Evolutionary conservation across 768 basidiomycete genomes (phyloP), one percentile per base, ranked within the genome.

Genomic region (Dacryopinax spathularia): DNA sequence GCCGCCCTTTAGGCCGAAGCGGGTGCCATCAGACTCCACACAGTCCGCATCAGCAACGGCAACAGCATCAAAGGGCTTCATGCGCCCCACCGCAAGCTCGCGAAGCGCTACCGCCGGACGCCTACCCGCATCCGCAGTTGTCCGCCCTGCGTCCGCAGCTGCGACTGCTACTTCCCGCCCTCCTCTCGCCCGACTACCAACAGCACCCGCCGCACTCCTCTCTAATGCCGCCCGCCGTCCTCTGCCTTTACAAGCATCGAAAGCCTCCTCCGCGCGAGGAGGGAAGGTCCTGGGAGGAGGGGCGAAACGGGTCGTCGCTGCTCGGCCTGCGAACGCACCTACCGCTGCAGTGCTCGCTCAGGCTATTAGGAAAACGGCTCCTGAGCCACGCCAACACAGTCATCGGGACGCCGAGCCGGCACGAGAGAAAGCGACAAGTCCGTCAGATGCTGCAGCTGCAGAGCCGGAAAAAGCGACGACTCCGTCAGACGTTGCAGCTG

Each of bases 21-120:
- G n/a, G n/a, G n/a, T n/a, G n/a, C 18, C 39, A 41, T 41, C 39
- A 6, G 39, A 18, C n/a, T 20, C 48, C 15, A 29, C 3, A 3
- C 13, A 56, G 7, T 31, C 25, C 9, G 10, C 29, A 29, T 29
- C 48, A 15, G 48, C 48, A 13, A 13, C 10, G 25, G 5, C 29
- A 9, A 29, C 48, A 6, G 48, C 20, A 3, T 56, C 48, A 56
- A 56, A 29, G 31, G 48, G 48, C 3, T 56, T 56, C 48, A 56
- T 56, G 48, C 48, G 48, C 29, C 48, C 48, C 5, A 56, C 48
- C 18, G 48, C 48, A 15, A 56, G 48, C 48, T 56, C 48, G 48
- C 25, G 10, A 20, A 29, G 48, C 31, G 48, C 48, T 27, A n/a
- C n/a, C 48, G 31, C 25, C 48, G 48, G 15, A 15, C 48, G 25